phyloP scores from a whole-genome alignment of 1,284 basidiomycete species.

The Leucoagaricus sp. region DNA sequence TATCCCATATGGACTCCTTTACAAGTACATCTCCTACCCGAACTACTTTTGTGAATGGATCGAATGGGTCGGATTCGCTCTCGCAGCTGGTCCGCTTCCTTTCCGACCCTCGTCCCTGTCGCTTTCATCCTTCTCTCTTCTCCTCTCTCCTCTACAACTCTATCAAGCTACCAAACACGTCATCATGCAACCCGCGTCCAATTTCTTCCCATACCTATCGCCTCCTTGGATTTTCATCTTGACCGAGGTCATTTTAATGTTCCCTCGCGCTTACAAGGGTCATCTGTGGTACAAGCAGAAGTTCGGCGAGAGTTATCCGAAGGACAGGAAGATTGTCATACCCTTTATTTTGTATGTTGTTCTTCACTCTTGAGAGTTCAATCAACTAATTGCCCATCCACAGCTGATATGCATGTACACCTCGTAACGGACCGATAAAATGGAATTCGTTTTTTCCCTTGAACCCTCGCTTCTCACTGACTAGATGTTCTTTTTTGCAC shows the following conservation, averaged over 20 bases:
- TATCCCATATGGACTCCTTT: slow-evolving; percentile 83
- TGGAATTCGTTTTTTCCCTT: no score
- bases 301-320: slow-evolving; percentile 68
- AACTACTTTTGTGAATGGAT: slow-evolving; percentile 94
- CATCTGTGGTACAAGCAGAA: slow-evolving; percentile 80
- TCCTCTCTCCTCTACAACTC: slow-evolving; percentile 16
- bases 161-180: slow-evolving; percentile 21
- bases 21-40: slow-evolving; percentile 82
- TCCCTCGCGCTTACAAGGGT: slow-evolving; percentile 77
- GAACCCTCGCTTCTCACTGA: no score
- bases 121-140: not conserved
- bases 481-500: no score
- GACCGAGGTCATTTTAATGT: slow-evolving; percentile 72
- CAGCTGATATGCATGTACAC: no score
- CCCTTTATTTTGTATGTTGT: slow-evolving; percentile 57
- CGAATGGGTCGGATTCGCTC: slow-evolving; percentile 82
- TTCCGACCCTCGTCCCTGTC: slow-evolving; percentile 18
- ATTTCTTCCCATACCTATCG: slow-evolving; percentile 44
- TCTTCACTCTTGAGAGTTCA: slow-evolving; percentile 73
- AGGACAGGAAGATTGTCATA: slow-evolving; percentile 61
- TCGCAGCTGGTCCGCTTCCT: slow-evolving; percentile 55
- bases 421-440: no score
- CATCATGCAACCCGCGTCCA: slow-evolving; percentile 26
- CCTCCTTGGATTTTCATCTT: slow-evolving; percentile 81
- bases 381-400: no score